phyloP scores from a whole-genome alignment of 1,284 basidiomycete species.

The Trametes versicolor region DNA sequence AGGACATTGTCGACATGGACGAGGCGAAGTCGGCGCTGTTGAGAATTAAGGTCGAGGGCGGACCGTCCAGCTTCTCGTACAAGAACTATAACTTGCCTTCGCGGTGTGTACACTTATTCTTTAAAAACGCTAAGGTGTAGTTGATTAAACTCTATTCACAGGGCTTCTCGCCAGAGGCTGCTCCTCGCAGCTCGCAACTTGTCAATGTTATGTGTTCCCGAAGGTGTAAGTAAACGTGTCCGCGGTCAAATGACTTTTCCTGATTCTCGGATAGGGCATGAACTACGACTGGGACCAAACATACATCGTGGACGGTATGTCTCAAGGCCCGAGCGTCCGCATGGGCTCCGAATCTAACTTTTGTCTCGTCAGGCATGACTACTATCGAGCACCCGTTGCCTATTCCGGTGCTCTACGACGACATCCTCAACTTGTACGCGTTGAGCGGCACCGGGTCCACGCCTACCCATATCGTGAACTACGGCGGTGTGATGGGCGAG shows the following conservation, averaged over 20 bases:
- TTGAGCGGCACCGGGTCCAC: conserved; percentile 76
- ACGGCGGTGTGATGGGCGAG: conserved; percentile 74
- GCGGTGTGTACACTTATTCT: conserved; percentile 49
- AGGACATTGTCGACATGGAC: conserved; percentile 66
- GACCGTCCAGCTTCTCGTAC: conserved; percentile 73
- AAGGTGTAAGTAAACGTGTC: conserved; percentile 63
- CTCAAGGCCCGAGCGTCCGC: not conserved
- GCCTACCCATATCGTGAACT: conserved; percentile 79
- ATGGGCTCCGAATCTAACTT: not conserved
- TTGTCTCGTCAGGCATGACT: conserved; percentile 66
- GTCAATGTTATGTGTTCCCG: conserved; percentile 76
- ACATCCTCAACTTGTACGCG: conserved; percentile 67
- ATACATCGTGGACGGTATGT: conserved; percentile 74
- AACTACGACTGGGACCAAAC: conserved; percentile 81
- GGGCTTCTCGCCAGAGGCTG: conserved; percentile 75
- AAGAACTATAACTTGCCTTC: conserved; percentile 80
- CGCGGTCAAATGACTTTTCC: not conserved
- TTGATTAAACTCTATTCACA: conserved; percentile 34
- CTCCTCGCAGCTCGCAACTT: conserved; percentile 67
- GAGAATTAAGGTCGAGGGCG: conserved; percentile 76
- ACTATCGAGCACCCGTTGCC: conserved; percentile 79
- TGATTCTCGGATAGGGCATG: conserved; percentile 62
- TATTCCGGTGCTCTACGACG: conserved; percentile 72
- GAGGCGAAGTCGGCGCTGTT: conserved; percentile 72
- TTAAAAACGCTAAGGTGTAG: not conserved